A percentile compares a stretch with the other conserved stretches of the same genome.
Conservation (phyloP, 2,329 filamentous ascomycete genomes). For the Trichoderma endophyticum region DNA sequence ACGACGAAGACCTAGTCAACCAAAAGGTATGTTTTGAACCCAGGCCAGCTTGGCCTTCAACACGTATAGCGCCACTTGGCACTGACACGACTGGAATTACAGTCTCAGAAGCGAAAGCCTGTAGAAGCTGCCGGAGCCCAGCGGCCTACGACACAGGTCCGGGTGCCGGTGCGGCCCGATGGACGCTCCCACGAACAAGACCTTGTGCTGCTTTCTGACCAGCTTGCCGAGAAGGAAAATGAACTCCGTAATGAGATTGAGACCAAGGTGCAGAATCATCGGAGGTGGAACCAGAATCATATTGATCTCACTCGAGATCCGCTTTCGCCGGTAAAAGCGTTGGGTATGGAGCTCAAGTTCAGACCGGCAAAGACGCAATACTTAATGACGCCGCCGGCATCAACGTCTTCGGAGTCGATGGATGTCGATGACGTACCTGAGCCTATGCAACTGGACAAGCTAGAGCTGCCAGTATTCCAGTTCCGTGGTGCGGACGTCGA, state of each 20-base stretch:
- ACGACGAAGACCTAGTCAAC: constrained; percentile 93
- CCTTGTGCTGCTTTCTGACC: constrained; percentile 71
- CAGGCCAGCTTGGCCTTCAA: background rate
- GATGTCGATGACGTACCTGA: constrained; percentile 50
- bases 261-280: constrained; percentile 81
- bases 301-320: constrained; percentile 84
- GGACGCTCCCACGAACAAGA: constrained; percentile 73
- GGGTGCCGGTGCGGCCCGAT: constrained; percentile 67
- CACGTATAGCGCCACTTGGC: constrained; percentile 21
- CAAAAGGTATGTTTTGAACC: constrained; percentile 63
- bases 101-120: constrained; percentile 69
- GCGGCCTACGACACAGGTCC: constrained; percentile 62
- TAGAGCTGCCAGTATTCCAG: constrained; percentile 39
- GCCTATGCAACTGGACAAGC: constrained; percentile 40
- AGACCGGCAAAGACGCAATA: constrained; percentile 70
- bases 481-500: constrained; percentile 41
- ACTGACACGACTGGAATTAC: constrained; percentile 36
- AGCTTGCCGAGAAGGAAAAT: constrained; percentile 76
- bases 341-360: constrained; percentile 60
- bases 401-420: constrained; percentile 53
- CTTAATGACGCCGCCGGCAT: constrained; percentile 62
- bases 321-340: constrained; percentile 72
- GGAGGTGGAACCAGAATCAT: constrained; percentile 86
- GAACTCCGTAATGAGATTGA: constrained; percentile 80
- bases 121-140: constrained; percentile 60